These are phyloP conservation scores for Cryptococcus sp. DNA, from an alignment of 1,284 basidiomycete genomes.

Conservation along the genomic window DNA sequence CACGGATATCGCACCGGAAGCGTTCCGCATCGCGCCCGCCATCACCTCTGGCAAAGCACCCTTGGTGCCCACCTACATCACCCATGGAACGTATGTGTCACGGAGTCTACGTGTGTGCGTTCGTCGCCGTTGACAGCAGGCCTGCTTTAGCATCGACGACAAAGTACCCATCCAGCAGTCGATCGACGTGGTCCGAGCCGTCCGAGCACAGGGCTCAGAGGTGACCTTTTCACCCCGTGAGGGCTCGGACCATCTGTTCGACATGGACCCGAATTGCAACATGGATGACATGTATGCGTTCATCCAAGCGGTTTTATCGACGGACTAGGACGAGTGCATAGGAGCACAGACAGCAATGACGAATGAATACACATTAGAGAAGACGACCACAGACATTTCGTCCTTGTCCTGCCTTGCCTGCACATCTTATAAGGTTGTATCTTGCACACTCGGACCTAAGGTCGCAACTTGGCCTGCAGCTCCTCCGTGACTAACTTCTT, in stretches of 20 bases:
- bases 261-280: not conserved
- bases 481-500: constrained; percentile 63
- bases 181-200: constrained; percentile 10
- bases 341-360: too few relatives aligned
- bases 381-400: too few relatives aligned
- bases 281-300: not conserved
- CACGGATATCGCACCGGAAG: not conserved
- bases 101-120: not conserved
- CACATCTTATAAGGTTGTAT: too few relatives aligned
- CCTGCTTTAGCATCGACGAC: constrained; percentile 12
- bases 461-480: constrained; percentile 20
- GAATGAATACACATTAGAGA: too few relatives aligned
- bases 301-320: not conserved
- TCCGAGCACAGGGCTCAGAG: not conserved
- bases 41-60: constrained; percentile 9
- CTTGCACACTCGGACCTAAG: constrained; percentile 6
- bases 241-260: constrained; percentile 16
- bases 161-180: constrained; percentile 16
- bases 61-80: constrained; percentile 10
- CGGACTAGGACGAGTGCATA: too few relatives aligned
- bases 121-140: not conserved
- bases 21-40: constrained; percentile 5
- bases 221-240: constrained; percentile 7
- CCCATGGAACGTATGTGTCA: constrained; percentile 14
- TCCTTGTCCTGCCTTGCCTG: too few relatives aligned